Base-by-base conservation (phyloP, 257 asterid species). In the Fraxinus anomala region DNA sequence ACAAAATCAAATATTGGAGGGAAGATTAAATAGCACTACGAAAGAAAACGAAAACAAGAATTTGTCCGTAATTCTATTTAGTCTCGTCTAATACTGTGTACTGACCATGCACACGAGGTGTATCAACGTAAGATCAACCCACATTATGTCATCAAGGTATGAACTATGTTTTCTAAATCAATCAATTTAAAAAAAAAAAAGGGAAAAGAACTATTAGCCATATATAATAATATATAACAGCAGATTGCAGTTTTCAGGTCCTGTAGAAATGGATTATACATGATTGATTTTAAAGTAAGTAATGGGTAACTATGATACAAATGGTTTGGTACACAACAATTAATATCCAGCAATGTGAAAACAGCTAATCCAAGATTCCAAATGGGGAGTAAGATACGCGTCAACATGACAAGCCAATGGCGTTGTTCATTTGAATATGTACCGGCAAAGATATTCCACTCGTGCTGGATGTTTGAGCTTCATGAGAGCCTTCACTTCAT, bases 391-490 rank as follows among this genome's bases (percentile, higher is more conserved):
- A 56, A 56, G 19, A 61, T 78, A 59, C 30, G 36, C 56, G 31
- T 72, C 54, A 76, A 40, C 28, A 26, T 14, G 17, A 33, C 37
- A 42, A 65, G 23, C 72, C 44, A 65, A 42, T 19, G 39, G 56
- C 10, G 37, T 28, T 5, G 28, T 76, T 85, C 82, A 89, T 80
- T 84, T 90, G 87, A 76, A 84, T 63, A 91, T 76, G 80, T 90
- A 88, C 47, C 70, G 90, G 37, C 97, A 94, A 80, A 93, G 92
- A 85, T 93, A 93, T 74, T 93, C 97, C 6, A 89, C 92, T 28
- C 98, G 90, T 79, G 97, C 80, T 47, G 97, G 97, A 88, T 90
- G 97, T 90, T 91, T 95, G 88, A 95, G 98, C 86, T 95, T 95
- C 99, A 95, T 93, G 61, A 93, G 88, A 78, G 96, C 97, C 91